phyloP scores from a whole-genome alignment of 2,329 filamentous ascomycete species.

The Lasiodiplodia sp. region DNA sequence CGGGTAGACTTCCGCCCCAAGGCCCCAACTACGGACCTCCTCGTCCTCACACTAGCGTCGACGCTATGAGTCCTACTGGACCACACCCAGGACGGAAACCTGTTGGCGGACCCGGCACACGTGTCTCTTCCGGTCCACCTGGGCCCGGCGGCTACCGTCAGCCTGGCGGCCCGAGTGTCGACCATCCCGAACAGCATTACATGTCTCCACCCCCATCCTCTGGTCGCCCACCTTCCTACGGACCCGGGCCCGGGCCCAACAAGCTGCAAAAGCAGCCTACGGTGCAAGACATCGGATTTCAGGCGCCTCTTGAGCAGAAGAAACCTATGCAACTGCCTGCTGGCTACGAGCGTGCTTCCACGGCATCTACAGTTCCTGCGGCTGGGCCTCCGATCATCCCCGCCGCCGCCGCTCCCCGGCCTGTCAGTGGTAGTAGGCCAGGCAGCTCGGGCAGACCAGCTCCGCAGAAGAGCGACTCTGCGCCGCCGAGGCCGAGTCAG shows the following conservation, averaged over 20 bases:
- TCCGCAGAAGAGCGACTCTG: slow-evolving; percentile 27
- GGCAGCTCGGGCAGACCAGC: not conserved
- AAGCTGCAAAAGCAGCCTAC: slow-evolving; percentile 51
- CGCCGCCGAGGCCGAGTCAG: slow-evolving; percentile 23
- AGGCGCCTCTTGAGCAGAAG: slow-evolving; percentile 39
- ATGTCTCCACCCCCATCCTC: slow-evolving; percentile 49
- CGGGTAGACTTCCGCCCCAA: slow-evolving; percentile 33
- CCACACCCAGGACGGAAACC: slow-evolving; percentile 39
- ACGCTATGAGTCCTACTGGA: slow-evolving; percentile 45
- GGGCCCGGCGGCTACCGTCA: slow-evolving; percentile 46
- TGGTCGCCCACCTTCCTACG: slow-evolving; percentile 44
- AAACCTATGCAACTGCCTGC: slow-evolving; percentile 40
- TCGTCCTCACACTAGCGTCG: slow-evolving; percentile 47
- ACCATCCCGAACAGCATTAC: slow-evolving; percentile 41
- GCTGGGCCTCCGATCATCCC: slow-evolving; percentile 12
- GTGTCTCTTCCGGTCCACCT: slow-evolving; percentile 39
- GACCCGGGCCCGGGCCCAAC: slow-evolving; percentile 54
- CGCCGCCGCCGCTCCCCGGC: not conserved
- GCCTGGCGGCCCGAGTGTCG: slow-evolving; percentile 47
- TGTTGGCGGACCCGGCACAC: slow-evolving; percentile 30
- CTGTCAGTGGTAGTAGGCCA: slow-evolving; percentile 5
- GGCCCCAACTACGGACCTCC: slow-evolving; percentile 42
- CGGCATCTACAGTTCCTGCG: slow-evolving; percentile 11
- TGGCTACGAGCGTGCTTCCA: slow-evolving; percentile 28
- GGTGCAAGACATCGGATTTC: slow-evolving; percentile 45